Conservation (phyloP, 1,284 basidiomycete genomes). For the Ganoderma lucidum region DNA sequence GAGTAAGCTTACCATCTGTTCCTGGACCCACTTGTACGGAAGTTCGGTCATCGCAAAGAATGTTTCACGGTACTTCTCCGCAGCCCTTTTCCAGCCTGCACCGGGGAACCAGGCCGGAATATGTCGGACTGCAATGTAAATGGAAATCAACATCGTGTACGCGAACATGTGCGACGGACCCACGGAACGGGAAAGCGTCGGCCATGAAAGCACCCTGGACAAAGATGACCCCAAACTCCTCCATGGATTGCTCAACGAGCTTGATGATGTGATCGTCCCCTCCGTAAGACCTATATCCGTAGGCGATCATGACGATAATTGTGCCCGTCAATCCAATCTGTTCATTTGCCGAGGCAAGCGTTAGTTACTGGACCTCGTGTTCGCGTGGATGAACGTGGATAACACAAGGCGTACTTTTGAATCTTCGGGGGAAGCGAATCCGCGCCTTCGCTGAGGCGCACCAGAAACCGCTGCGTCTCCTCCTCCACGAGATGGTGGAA, state of each 20-base stretch:
- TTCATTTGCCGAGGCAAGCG: background rate
- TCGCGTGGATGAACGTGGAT: background rate
- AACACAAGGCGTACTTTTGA: slow-evolving; percentile 34
- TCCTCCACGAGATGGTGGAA: slow-evolving; percentile 38
- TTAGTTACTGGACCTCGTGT: slow-evolving; percentile 13
- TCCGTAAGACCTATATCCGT: slow-evolving; percentile 45
- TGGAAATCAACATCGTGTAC: slow-evolving; percentile 15
- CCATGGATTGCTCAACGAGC: slow-evolving; percentile 41
- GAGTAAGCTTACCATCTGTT: slow-evolving; percentile 32
- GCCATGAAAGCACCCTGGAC: slow-evolving; percentile 42
- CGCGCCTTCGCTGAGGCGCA: slow-evolving; percentile 31
- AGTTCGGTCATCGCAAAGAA: slow-evolving; percentile 34
- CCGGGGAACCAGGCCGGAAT: slow-evolving; percentile 44
- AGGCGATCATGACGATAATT: slow-evolving; percentile 44
- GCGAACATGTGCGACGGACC: background rate
- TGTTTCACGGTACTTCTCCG: slow-evolving; percentile 28
- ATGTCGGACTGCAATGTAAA: slow-evolving; percentile 16
- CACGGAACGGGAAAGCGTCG: slow-evolving; percentile 42
- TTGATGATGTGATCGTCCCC: slow-evolving; percentile 43
- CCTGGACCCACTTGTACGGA: slow-evolving; percentile 35
- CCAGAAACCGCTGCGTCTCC: slow-evolving; percentile 36
- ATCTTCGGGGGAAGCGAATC: slow-evolving; percentile 35
- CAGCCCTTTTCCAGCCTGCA: slow-evolving; percentile 36
- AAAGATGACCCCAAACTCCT: slow-evolving; percentile 39
- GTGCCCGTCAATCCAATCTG: slow-evolving; percentile 43